phyloP scores from a whole-genome alignment of 441 rosid genomes.

The Syzygium malaccense region DNA sequence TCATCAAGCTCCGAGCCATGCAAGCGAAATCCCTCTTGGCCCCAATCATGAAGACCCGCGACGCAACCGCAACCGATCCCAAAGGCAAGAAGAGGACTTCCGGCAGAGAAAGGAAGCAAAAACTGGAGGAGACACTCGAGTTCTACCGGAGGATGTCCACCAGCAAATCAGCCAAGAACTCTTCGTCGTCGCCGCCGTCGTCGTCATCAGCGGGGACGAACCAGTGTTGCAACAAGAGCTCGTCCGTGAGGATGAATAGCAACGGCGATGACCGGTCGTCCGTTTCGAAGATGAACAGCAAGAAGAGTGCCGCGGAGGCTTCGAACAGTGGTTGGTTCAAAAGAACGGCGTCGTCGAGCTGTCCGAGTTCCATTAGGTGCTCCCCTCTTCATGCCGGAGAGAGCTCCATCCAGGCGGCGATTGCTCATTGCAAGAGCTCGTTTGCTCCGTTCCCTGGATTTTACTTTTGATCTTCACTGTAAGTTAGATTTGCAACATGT shows the following conservation, averaged over 20 bases:
- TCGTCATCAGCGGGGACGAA: neutral
- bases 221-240: neutral
- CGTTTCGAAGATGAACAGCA: neutral
- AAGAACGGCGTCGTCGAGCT: neutral
- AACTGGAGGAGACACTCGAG: neutral
- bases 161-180: neutral
- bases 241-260: neutral
- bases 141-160: neutral
- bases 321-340: neutral
- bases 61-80: neutral
- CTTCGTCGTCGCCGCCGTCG: neutral
- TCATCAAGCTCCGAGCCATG: slow-evolving; percentile 4
- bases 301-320: neutral
- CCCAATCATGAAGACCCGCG: neutral
- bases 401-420: slow-evolving; percentile 5
- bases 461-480: neutral
- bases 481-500: neutral
- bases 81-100: neutral
- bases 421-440: slow-evolving; percentile 10
- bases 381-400: neutral
- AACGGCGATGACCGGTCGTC: neutral
- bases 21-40: neutral
- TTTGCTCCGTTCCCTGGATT: neutral
- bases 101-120: neutral
- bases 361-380: neutral